Percentiles rank a stretch among this genome's conserved stretches.
phyloP scores from a whole-genome alignment of 805 yeast species.

The Candida gorgasii region DNA sequence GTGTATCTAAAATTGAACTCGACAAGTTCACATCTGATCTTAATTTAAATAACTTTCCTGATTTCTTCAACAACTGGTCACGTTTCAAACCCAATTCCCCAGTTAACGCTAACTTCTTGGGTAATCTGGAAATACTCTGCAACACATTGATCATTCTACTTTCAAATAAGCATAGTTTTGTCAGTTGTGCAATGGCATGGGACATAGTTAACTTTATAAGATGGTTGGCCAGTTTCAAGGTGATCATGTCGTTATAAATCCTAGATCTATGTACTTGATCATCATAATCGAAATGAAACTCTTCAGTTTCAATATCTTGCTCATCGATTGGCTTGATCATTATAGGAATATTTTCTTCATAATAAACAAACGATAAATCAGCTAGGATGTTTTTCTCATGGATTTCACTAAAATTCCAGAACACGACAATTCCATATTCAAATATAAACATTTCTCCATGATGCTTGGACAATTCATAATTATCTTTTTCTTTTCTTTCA shows the following conservation, averaged over 20 bases:
- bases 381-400: conserved; percentile 94
- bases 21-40: conserved; percentile 92
- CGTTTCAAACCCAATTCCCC: conserved; percentile 85
- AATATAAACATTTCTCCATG: conserved; percentile 86
- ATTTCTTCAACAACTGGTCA: conserved; percentile 80
- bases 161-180: conserved; percentile 88
- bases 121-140: conserved; percentile 83
- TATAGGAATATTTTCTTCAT: conserved; percentile 43
- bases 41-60: conserved; percentile 86
- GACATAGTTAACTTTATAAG: conserved; percentile 89
- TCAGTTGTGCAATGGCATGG: conserved; percentile 95
- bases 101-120: conserved; percentile 85
- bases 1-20: conserved; percentile 89
- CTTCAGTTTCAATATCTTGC: conserved; percentile 91
- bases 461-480: conserved; percentile 52
- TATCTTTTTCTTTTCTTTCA: conserved; percentile 8
- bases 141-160: conserved; percentile 84
- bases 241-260: conserved; percentile 92
- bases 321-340: conserved; percentile 77
- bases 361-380: conserved; percentile 73
- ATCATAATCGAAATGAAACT: conserved; percentile 74
- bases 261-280: conserved; percentile 62
- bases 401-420: conserved; percentile 92
- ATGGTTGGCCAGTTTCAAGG: conserved; percentile 88
- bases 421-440: conserved; percentile 93